Percentiles rank a stretch among this genome's conserved stretches.
phyloP scores from a whole-genome alignment of 2,329 filamentous ascomycete species.

The Colletotrichum orbiculare region DNA sequence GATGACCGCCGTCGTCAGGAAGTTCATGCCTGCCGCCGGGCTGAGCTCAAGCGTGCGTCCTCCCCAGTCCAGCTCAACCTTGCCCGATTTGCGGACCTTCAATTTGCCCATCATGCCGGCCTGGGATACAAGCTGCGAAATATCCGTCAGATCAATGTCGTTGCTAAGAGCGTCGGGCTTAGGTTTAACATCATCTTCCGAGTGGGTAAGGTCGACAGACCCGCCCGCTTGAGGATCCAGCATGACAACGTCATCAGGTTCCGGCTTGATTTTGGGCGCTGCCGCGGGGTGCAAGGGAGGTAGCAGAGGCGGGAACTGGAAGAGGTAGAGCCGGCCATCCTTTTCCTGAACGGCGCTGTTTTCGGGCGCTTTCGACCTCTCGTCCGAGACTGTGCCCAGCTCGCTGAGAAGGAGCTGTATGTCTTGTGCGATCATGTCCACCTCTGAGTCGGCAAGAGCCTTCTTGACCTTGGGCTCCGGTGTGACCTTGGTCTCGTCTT shows the following conservation, averaged over 20 bases:
- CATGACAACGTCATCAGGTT: constrained; percentile 52
- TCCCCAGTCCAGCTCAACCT: constrained; percentile 72
- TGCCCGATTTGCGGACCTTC: constrained; percentile 70
- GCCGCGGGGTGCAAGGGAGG: constrained; percentile 60
- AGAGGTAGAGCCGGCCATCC: constrained; percentile 69
- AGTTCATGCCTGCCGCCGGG: constrained; percentile 63
- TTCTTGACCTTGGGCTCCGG: constrained; percentile 44
- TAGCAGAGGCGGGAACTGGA: constrained; percentile 72
- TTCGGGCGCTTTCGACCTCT: constrained; percentile 38
- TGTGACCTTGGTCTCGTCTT: constrained; percentile 41
- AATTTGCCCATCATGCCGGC: constrained; percentile 71
- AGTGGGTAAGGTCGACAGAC: constrained; percentile 56
- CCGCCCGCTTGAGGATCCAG: constrained; percentile 46
- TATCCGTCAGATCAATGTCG: constrained; percentile 44
- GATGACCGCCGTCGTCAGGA: constrained; percentile 69
- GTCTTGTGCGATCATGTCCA: constrained; percentile 52
- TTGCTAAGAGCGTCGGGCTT: constrained; percentile 40
- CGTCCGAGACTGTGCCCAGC: constrained; percentile 49
- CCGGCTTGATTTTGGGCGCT: constrained; percentile 53
- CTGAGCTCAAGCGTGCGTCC: constrained; percentile 65
- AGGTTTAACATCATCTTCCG: constrained; percentile 37
- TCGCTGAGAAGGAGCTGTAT: constrained; percentile 56
- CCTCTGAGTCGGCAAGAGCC: constrained; percentile 49
- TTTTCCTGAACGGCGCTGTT: constrained; percentile 37
- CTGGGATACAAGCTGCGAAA: constrained; percentile 54